Base-by-base conservation (phyloP, 176 grass and related monocot genomes). In the Dendrocalamus sinicus region DNA sequence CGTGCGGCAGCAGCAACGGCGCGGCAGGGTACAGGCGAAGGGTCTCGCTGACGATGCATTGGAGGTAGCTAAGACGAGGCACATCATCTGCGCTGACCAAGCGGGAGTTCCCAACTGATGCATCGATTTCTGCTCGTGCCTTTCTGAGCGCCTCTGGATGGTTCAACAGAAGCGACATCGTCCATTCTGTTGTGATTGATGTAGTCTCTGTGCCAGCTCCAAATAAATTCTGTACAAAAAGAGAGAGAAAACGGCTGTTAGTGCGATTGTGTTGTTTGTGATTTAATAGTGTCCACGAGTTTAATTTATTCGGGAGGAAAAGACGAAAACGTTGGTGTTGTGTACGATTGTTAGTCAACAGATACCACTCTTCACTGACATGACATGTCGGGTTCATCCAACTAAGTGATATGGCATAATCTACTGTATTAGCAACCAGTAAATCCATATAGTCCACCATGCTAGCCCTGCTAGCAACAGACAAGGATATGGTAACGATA, bases 171-270 rank as follows among this genome's bases (percentile, higher is more conserved):
- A 97, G 90, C 7, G 86, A 70, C 90, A 97, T 91, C 10, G 90
- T 85, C 92, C 94, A 97, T 53, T 97, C 91, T 0, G 91, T 61
- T 3, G 88, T 94, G 9, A 19, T 45, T 0, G 92, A 87, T 8
- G 92, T 87, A 3, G 94, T 97, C 64, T 97, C 92, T 8, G 94
- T 97, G 9, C 94, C 94, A 1, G 90, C 94, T 4, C 86, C 58
- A 15, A 97, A 78, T 1, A 97, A 39, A 15, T 84, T 77, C 93
- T 94, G 39, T 64, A 24, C 19, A 0, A 24, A 24, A 24, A 13
- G 3, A 13, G 9, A 7, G 7, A 50, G 37, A 13, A 59, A 53
- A 35, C 2, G 7, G 61, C 8, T 39, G n/a, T 50, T 0, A n/a
- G 8, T 62, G 45, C 68, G 32, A 50, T n/a, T 16, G 9, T 44